Base-by-base conservation (phyloP, 352 stramenopile species). In the Thalassiosira oceanica region DNA sequence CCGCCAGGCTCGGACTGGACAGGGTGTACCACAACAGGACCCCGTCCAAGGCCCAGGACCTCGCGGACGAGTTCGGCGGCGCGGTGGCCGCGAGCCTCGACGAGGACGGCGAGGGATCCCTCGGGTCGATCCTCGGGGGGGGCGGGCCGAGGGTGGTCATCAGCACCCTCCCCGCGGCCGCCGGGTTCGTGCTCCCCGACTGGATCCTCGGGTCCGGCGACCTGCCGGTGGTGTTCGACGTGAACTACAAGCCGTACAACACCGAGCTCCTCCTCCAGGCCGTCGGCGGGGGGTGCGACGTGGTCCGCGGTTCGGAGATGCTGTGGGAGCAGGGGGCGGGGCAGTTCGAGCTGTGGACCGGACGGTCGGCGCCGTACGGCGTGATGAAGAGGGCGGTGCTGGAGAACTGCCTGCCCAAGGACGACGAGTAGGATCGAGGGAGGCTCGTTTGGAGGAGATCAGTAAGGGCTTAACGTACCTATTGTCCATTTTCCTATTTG, bases 261-360 rank as follows among this genome's bases (percentile, higher is more conserved):
- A 99, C 96, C 8, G 89, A 92, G 21, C 91, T 98, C 18, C 76
- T 99, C 13, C 78, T 74, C 16, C 93, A 98, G 61, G 94, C 94
- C 1, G 61, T 90, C 24, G 82, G 76, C 3, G 79, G 78, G n/a
- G 93, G 93, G 13, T 96, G 90, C 45, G 52, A 83, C 43, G 91
- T 94, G 48, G 93, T 98, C 36, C 91, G 98, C 61, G 96, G 96
- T 44, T 97, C 94, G 18, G 95, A 98, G 67, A 99, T 99, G 96
- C 83, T 99, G 15, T 96, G 96, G 68, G 94, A 98, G 77, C 96
- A 99, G 80, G 96, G 94, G 28, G 89, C 97, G 2, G 94, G 96
- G 69, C 95, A 98, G 73, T 98, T 98, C 78, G 86, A 95, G 65
- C 83, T 96, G 27, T 99, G 96, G 96, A 94, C 88, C 0, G 73